Evolutionary conservation across 495 filamentous ascomycete genomes (phyloP).

Genomic region (Xylaria nigripes): DNA sequence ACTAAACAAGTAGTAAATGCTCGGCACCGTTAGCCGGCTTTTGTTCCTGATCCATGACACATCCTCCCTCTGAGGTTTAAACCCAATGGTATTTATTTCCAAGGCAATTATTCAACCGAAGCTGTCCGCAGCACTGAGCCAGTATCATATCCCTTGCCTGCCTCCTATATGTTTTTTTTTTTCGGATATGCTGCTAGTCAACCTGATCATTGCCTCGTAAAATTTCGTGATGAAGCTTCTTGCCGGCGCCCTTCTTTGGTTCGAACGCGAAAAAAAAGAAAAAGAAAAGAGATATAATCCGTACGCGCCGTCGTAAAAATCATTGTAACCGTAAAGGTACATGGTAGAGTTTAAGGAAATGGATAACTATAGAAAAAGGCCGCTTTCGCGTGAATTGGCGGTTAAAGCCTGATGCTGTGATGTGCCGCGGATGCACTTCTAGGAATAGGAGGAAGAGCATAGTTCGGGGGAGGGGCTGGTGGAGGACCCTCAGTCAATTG

Average conservation of each 20-base stretch:
- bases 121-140: not conserved
- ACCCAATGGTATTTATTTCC: no score
- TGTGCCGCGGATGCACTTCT: constrained; percentile 11
- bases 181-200: not conserved
- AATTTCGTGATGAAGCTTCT: constrained; percentile 2
- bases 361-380: not conserved
- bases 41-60: not conserved
- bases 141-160: not conserved
- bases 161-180: not conserved
- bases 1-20: not conserved
- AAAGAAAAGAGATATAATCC: no score
- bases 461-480: constrained; percentile 53
- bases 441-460: constrained; percentile 56
- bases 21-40: not conserved
- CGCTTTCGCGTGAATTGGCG: not conserved
- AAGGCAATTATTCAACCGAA: no score
- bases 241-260: not conserved
- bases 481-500: constrained; percentile 52
- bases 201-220: not conserved
- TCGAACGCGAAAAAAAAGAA: not conserved
- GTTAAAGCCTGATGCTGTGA: not conserved
- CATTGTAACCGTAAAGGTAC: not conserved
- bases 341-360: not conserved
- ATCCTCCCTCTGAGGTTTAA: no score
- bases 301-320: not conserved